These are phyloP conservation scores for Mortierella sp. DNA, from an alignment of 371 early-diverging fungal genomes.

Conservation along the genomic window DNA sequence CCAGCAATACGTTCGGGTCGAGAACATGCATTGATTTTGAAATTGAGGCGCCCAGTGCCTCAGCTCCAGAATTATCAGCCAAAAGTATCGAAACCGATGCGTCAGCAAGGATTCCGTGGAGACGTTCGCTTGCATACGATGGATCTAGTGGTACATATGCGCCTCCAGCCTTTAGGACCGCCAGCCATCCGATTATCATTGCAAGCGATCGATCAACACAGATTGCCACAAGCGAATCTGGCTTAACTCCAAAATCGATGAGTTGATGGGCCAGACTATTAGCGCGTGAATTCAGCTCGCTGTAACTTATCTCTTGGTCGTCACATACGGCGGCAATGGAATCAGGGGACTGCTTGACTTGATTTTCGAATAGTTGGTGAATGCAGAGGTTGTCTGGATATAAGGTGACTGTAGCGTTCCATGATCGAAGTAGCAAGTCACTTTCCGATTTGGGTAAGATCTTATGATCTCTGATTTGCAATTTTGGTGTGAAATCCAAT, in stretches of 20 bases:
- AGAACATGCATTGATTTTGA: neutral
- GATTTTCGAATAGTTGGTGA: constrained; percentile 25
- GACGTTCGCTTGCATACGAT: constrained; percentile 1
- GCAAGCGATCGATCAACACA: constrained; percentile 10
- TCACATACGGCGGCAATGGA: constrained; percentile 19
- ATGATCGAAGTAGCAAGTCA: neutral
- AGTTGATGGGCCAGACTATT: constrained; percentile 13
- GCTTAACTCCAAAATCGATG: constrained; percentile 10
- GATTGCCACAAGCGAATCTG: constrained; percentile 11
- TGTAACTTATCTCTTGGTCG: constrained; percentile 16
- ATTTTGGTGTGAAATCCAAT: neutral
- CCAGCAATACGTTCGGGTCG: neutral
- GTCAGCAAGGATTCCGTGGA: constrained; percentile 6
- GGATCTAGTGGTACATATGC: constrained; percentile 27
- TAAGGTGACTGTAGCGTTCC: neutral
- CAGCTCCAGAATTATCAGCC: neutral
- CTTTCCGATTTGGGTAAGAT: constrained; percentile 8
- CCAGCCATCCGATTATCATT: constrained; percentile 6
- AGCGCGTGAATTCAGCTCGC: constrained; percentile 6
- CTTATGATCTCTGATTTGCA: neutral
- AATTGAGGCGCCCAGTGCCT: neutral
- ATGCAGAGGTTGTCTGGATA: neutral
- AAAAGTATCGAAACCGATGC: neutral
- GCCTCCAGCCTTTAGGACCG: constrained; percentile 21
- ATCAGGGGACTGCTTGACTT: neutral